Conservation (phyloP, 1,284 basidiomycete species). For the Caloboletus firmus region DNA sequence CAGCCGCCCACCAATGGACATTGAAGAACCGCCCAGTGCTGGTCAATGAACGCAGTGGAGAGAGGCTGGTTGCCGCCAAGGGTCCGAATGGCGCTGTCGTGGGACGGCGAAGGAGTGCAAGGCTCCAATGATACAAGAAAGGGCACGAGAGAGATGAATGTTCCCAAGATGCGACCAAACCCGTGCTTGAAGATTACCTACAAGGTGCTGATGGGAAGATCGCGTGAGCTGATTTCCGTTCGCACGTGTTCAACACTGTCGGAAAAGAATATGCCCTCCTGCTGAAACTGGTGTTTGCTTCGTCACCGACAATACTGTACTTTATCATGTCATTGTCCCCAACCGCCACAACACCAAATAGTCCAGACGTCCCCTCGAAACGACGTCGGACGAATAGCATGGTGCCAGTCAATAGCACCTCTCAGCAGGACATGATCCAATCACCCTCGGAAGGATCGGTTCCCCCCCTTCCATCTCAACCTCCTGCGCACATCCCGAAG, state of each 20-base stretch:
- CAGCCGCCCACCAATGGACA: background rate
- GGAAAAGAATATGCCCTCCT: conserved; percentile 8
- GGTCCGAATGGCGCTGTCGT: too few relatives aligned
- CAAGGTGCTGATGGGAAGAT: conserved; percentile 4
- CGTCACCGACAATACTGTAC: conserved; percentile 13
- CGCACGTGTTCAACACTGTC: conserved; percentile 19
- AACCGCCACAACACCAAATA: conserved; percentile 31
- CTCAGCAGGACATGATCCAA: conserved; percentile 27
- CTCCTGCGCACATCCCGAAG: conserved; percentile 66
- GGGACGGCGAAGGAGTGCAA: background rate
- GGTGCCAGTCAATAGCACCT: conserved; percentile 11
- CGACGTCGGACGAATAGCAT: conserved; percentile 37
- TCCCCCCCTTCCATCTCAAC: conserved; percentile 19
- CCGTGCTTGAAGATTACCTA: background rate
- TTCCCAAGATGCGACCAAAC: background rate
- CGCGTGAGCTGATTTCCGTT: conserved; percentile 21
- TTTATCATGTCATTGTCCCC: conserved; percentile 40
- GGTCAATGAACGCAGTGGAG: background rate
- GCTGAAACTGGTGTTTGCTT: conserved; percentile 16
- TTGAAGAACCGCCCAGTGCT: background rate
- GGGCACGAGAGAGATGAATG: background rate
- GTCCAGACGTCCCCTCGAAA: conserved; percentile 36
- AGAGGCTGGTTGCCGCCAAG: background rate
- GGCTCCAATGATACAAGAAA: background rate
- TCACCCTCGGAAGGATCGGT: conserved; percentile 23